These are phyloP conservation scores for Cystobasidium ongulense DNA, from an alignment of 768 basidiomycete species.

Conservation along the genomic window DNA sequence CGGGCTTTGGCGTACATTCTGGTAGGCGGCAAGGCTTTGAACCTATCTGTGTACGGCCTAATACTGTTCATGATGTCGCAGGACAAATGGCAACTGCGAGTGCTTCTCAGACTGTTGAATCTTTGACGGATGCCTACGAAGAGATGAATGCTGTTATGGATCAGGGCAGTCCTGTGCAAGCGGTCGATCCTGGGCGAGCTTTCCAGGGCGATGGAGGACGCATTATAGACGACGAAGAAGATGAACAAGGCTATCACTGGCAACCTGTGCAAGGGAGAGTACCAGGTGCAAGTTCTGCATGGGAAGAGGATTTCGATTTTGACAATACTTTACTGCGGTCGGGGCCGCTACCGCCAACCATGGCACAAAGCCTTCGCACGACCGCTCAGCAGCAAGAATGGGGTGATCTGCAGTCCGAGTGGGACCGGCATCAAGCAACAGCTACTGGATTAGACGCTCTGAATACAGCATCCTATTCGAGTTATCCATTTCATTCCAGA, in stretches of 20 bases:
- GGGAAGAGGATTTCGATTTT: constrained; percentile 42
- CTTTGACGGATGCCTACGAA: constrained; percentile 38
- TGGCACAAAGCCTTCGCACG: neutral
- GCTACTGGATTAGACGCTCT: constrained; percentile 53
- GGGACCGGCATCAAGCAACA: constrained; percentile 75
- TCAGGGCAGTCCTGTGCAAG: constrained; percentile 24
- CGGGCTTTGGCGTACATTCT: neutral
- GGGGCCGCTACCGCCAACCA: neutral
- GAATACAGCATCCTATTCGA: constrained; percentile 32
- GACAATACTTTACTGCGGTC: constrained; percentile 22
- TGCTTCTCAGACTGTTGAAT: neutral
- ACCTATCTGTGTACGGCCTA: neutral
- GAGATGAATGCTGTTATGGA: constrained; percentile 38
- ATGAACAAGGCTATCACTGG: constrained; percentile 2
- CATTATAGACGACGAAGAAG: constrained; percentile 25
- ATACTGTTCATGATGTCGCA: neutral
- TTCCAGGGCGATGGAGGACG: constrained; percentile 42
- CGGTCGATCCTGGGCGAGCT: neutral
- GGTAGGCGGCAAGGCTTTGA: neutral
- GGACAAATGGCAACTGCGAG: neutral
- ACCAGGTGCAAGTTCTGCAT: constrained; percentile 35
- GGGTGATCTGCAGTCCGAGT: constrained; percentile 63
- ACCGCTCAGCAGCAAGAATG: constrained; percentile 50
- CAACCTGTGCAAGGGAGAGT: constrained; percentile 31
- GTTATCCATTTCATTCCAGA: constrained; percentile 36